These are phyloP conservation scores for Oryza glaberrima DNA, from an alignment of 176 grass and related monocot genomes.

Conservation along the genomic window DNA sequence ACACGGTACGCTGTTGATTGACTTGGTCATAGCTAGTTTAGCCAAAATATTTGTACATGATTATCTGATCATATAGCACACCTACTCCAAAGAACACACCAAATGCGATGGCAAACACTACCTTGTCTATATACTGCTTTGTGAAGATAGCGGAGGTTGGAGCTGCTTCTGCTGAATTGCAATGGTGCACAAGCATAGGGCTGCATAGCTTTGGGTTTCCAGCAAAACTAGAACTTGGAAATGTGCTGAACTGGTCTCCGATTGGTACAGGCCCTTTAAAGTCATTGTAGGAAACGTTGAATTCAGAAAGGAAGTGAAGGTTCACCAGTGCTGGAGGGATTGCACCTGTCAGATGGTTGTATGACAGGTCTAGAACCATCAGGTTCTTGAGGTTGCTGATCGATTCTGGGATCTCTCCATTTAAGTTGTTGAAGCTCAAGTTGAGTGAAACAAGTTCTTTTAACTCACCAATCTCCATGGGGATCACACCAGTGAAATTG, in stretches of 20 bases:
- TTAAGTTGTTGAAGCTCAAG: conserved; percentile 40
- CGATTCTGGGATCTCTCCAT: conserved; percentile 16
- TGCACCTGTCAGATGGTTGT: conserved; percentile 24
- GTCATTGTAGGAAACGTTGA: conserved; percentile 28
- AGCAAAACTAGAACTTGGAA: conserved; percentile 37
- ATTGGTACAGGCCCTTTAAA: conserved; percentile 40
- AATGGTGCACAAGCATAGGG: conserved; percentile 17
- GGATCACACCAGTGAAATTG: conserved; percentile 1
- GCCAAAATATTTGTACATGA: not conserved
- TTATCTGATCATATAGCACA: conserved; percentile 40
- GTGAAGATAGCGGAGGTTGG: not conserved
- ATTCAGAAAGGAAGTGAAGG: not conserved
- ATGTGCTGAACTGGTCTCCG: conserved; percentile 42
- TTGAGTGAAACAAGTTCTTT: conserved; percentile 6
- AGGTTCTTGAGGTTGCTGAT: conserved; percentile 44
- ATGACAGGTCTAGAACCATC: conserved; percentile 35
- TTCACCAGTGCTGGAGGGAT: not conserved
- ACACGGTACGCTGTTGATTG: not conserved
- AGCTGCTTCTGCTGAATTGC: not conserved
- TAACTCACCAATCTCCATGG: conserved; percentile 29
- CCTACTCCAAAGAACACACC: conserved; percentile 39
- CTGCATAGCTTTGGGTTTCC: conserved; percentile 56
- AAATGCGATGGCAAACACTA: conserved; percentile 30
- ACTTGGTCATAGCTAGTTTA: not conserved
- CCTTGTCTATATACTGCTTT: not conserved